Base-by-base conservation (phyloP, 2,329 filamentous ascomycete genomes). In the Xylariaceae sp. region DNA sequence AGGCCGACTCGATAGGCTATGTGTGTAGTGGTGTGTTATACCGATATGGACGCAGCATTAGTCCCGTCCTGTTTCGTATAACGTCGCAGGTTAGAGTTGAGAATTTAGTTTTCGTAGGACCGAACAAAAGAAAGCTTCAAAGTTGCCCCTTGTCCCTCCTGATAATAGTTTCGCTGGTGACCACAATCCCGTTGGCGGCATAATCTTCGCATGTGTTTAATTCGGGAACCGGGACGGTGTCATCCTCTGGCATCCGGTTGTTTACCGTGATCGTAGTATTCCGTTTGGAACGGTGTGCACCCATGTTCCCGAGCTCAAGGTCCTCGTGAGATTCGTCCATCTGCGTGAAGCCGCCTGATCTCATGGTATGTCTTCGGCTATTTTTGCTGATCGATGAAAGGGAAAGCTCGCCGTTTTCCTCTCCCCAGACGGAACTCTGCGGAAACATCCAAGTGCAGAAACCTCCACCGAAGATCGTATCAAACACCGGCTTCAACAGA, bases 121-220 rank as follows among this genome's bases (percentile, higher is more conserved):
- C 26, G 12, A 49, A 40, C 7, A 40, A 7, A 20, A 41, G 21
- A 20, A 49, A 46, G 6, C 21, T 49, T 60, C 29, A 64, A 19
- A 64, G 52, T 26, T 60, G 56, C 29, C 61, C 61, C 26, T 57
- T 58, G 40, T 54, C 54, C 45, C 61, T 58, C 14, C 56, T 58
- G 20, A 64, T 49, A 29, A 64, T 64, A 10, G 61, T 64, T 43
- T 64, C 61, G 23, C 51, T 64, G 40, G 59, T 61, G 23, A 64
- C 61, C 21, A 64, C 44, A n/a, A 64, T 64, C 48, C 59, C 50
- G 12, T 41, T 53, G 9, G 59, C 21, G 5, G 61, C 62, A 20
- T 56, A 48, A 21, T 56, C 47, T 23, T 61, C 61, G 42, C 6
- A 37, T 3, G 32, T 12, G 26, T 26, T 23, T 6, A 32, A 9